Base-by-base conservation (phyloP, 1,284 basidiomycete genomes). In the Filobasidium uniguttulatum region DNA sequence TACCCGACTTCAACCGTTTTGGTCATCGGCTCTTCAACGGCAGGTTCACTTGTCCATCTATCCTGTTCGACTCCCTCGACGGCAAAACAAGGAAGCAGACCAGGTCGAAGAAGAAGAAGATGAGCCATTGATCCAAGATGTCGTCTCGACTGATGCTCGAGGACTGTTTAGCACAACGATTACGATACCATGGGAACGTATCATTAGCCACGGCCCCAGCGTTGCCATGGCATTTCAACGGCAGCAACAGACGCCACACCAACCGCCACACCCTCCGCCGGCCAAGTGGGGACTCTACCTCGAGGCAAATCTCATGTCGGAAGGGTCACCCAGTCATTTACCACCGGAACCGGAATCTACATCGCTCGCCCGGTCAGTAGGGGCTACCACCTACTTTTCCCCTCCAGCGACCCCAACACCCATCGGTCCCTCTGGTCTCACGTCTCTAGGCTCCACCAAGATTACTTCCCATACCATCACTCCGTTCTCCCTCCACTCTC, bases 1-100 rank as follows among this genome's bases (percentile, higher is more conserved):
- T 61, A 66, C 72, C 6, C 78, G 86, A 1, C 68, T 89, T 20
- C 77, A 76, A 41, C 79, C 82, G 0, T 88, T 90, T 67, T 88
- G 65, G 60, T 61, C 61, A 0, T 59, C 55, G 23, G 59, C 62
- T 6, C 56, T 66, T 19, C 55, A 54, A 46, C 60, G 67, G 9
- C 57, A 59, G 5, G 57, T 68, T 33, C 52, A 58, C 7, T 48
- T 68, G 29, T 56, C 53, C 36, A 55, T 65, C 22, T 60, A 62
- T 49, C 44, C 60, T 1, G 50, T 61, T 10, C 50, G 54, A 5
- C 40, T 50, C 22, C 34, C 29, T 10, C 26, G 17, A 19, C 8
- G 15, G 20, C 48, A 29, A 15, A 12, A 29, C 15, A 15, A 43
- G 26, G 29, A 22, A 14, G 29, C 28, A 17, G 30, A 31, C 15